Percentiles rank a stretch among this genome's conserved stretches.
Evolutionary conservation across 345 rosid genomes (phyloP).

Genomic region (Lagerstroemia speciosa): DNA sequence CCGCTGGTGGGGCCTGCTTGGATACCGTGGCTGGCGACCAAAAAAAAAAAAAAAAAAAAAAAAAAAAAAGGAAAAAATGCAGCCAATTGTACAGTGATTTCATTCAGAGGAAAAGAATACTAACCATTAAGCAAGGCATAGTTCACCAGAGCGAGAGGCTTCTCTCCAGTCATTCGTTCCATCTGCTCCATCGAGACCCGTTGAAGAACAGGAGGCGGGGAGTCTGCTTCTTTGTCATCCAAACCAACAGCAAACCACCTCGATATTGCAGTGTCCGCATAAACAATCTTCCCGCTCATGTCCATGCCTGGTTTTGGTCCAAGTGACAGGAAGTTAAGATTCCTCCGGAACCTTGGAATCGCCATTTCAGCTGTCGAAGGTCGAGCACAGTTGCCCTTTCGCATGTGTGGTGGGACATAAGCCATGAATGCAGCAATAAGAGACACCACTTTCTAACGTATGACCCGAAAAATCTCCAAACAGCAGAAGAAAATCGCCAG

Average conservation of each 20-base stretch:
- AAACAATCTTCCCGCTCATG: constrained; percentile 22
- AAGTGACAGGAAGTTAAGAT: constrained; percentile 13
- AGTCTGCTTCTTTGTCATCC: constrained; percentile 18
- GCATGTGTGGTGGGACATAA: constrained; percentile 59
- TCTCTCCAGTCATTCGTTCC: background rate
- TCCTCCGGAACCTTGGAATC: constrained; percentile 22
- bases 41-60: no score
- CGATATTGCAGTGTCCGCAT: constrained; percentile 20
- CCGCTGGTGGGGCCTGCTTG: no score
- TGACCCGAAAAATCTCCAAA: background rate
- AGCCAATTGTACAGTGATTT: no score
- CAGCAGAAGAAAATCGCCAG: background rate
- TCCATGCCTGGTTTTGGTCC: background rate
- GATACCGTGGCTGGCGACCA: no score
- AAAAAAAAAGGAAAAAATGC: no score
- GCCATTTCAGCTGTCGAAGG: constrained; percentile 26
- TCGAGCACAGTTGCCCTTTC: constrained; percentile 23
- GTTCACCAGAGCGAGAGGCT: background rate
- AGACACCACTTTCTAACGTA: background rate
- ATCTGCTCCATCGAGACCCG: background rate
- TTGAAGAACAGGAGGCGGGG: constrained; percentile 19
- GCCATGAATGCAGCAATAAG: constrained; percentile 23
- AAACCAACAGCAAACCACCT: constrained; percentile 49
- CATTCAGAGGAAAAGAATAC: no score
- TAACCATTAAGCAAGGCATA: no score